Percentiles rank a stretch among this genome's conserved stretches.
These are phyloP conservation scores for Camelina laxa DNA, from an alignment of 345 rosid species.

Conservation along the genomic window DNA sequence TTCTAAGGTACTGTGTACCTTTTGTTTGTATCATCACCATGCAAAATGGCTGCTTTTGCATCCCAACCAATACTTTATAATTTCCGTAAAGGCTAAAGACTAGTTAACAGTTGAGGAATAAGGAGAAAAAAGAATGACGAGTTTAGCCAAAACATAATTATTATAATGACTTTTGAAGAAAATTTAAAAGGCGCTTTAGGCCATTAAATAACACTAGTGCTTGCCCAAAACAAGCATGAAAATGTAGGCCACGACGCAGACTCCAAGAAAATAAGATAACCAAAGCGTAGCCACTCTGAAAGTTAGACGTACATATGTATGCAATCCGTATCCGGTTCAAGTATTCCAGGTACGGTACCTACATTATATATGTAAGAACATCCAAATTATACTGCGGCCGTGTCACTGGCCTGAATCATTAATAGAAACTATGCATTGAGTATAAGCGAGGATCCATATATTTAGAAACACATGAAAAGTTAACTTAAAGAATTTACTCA, in stretches of 20 bases:
- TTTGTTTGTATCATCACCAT: conserved; percentile 32
- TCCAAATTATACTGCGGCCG: neutral
- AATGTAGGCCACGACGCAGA: conserved; percentile 30
- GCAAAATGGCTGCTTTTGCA: conserved; percentile 38
- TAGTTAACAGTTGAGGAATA: conserved; percentile 23
- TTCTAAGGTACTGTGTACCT: conserved; percentile 28
- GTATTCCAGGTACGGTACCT: neutral
- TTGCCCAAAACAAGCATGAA: conserved; percentile 19
- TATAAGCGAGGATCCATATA: too few species aligned
- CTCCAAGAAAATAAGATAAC: conserved; percentile 25
- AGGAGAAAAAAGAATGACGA: neutral
- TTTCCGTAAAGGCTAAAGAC: conserved; percentile 39
- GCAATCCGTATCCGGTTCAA: neutral
- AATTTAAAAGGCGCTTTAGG: conserved; percentile 3
- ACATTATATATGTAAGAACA: neutral
- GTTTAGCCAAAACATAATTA: conserved; percentile 10
- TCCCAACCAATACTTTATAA: conserved; percentile 34
- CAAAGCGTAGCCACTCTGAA: neutral
- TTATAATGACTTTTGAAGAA: neutral
- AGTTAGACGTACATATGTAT: neutral
- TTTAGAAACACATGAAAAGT: too few species aligned
- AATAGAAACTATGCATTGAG: too few species aligned
- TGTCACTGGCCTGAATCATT: too few species aligned
- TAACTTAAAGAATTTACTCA: too few species aligned
- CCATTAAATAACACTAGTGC: conserved; percentile 9